phyloP scores from a whole-genome alignment of 768 basidiomycete species.

The Collybia nuda region DNA sequence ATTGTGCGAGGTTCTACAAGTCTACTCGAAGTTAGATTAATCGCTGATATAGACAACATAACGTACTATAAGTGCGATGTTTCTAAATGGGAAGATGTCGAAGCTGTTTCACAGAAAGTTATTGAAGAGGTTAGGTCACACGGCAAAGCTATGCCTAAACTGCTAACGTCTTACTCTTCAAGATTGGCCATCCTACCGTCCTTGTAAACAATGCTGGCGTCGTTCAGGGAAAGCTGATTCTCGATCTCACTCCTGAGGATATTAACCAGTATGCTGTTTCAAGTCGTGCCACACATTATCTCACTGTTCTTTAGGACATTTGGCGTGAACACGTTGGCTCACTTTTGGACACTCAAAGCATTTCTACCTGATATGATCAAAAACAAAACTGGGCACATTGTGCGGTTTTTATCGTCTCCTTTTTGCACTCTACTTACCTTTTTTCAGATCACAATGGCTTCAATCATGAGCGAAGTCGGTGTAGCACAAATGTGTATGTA shows the following conservation, averaged over 20 bases:
- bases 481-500: conserved; percentile 74
- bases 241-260: conserved; percentile 79
- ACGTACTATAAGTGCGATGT: conserved; percentile 90
- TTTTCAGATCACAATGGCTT: conserved; percentile 71
- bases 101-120: conserved; percentile 70
- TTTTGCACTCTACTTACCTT: conserved; percentile 3
- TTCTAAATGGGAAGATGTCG: conserved; percentile 84
- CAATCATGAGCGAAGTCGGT: conserved; percentile 70
- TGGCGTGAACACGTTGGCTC: conserved; percentile 81
- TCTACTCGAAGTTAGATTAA: too few relatives aligned
- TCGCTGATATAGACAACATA: conserved; percentile 60
- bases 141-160: background rate
- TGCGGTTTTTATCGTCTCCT: conserved; percentile 31
- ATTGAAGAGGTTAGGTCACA: conserved; percentile 63
- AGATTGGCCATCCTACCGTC: conserved; percentile 89
- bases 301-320: conserved; percentile 63
- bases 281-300: background rate
- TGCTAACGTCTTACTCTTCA: conserved; percentile 6
- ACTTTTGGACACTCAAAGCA: conserved; percentile 91
- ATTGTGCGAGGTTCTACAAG: conserved; percentile 46
- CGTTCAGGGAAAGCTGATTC: conserved; percentile 82
- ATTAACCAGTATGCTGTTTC: conserved; percentile 61
- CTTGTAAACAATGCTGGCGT: conserved; percentile 96
- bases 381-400: conserved; percentile 80
- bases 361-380: conserved; percentile 90